Conservation (phyloP, 31 red algal species). For the Pterothamnion heteromorphum region DNA sequence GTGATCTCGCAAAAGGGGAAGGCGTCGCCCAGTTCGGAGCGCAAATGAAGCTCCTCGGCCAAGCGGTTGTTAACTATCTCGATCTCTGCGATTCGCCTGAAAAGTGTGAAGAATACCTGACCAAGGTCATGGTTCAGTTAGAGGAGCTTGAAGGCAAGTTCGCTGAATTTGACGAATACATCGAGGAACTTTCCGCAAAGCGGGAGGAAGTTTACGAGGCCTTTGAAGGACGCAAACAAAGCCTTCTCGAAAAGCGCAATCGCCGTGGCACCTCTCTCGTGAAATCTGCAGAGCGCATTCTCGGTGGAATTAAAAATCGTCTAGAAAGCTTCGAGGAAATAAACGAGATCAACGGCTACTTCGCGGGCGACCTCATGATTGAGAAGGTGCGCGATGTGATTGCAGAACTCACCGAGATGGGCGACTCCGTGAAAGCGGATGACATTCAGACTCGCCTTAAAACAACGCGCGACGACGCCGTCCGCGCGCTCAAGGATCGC, state of each 20-base stretch:
- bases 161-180: not conserved
- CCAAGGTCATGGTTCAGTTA: not conserved
- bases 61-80: not conserved
- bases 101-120: not conserved
- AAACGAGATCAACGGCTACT: not conserved
- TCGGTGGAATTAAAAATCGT: not conserved
- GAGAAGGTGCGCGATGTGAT: not conserved
- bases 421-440: not conserved
- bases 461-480: not conserved
- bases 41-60: not conserved
- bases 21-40: not conserved
- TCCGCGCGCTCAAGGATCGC: not conserved
- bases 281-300: not conserved
- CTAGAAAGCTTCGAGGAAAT: not conserved
- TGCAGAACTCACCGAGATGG: not conserved
- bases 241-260: not conserved
- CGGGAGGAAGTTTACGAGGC: not conserved
- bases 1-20: not conserved
- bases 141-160: constrained; percentile 1
- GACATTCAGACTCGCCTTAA: not conserved
- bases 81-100: not conserved
- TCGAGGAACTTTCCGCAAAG: not conserved
- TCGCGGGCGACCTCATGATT: not conserved
- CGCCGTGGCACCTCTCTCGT: not conserved
- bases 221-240: not conserved